Conservation (phyloP, 2,329 filamentous ascomycete species). For the Aspergillus ochraceoroseus region DNA sequence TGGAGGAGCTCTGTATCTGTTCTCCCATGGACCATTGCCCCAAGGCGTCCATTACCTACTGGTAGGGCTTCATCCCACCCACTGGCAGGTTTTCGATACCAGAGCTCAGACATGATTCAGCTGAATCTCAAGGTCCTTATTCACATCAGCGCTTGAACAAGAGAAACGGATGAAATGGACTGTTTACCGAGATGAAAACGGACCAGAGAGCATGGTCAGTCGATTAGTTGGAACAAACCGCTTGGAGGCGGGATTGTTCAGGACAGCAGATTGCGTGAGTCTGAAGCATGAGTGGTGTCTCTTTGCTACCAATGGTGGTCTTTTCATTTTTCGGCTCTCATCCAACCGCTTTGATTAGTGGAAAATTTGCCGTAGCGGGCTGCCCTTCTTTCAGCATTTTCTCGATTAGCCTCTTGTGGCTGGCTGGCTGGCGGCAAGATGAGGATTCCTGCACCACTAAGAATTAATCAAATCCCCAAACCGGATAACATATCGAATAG, state of each 20-base stretch:
- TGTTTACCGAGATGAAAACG: conserved; percentile 8
- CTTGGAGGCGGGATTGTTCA: no score
- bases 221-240: background rate
- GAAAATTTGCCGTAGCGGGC: conserved; percentile 5
- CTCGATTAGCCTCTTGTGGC: background rate
- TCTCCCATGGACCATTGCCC: conserved; percentile 46
- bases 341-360: conserved; percentile 5
- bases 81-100: conserved; percentile 27
- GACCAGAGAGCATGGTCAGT: background rate
- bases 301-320: no score
- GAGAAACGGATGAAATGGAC: conserved; percentile 4
- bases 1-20: conserved; percentile 43
- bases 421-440: conserved; percentile 1
- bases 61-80: conserved; percentile 44
- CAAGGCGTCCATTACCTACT: conserved; percentile 48
- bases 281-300: no score
- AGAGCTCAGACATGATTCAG: conserved; percentile 25
- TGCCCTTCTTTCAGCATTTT: background rate
- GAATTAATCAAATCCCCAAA: background rate
- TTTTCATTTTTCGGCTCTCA: background rate
- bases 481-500: no score
- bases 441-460: background rate
- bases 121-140: background rate
- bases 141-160: background rate
- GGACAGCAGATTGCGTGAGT: background rate